A percentile compares a stretch with the other conserved stretches of the same genome.
Evolutionary conservation across 2,329 filamentous ascomycete genomes (phyloP).

Genomic region (Corynespora cassiicola): DNA sequence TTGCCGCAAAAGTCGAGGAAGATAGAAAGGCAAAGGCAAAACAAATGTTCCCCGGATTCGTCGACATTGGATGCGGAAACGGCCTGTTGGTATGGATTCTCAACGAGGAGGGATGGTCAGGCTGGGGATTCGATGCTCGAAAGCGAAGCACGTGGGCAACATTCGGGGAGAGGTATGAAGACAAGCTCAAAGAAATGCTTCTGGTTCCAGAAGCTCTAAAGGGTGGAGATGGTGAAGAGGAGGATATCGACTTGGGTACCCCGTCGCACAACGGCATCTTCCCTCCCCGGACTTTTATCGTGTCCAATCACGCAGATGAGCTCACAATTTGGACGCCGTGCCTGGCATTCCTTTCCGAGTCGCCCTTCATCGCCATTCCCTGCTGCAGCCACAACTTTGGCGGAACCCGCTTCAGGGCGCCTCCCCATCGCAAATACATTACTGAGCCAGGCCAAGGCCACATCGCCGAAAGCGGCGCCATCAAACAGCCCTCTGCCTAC

Average conservation of each 20-base stretch:
- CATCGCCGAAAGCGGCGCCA: constrained; percentile 15
- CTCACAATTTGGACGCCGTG: constrained; percentile 95
- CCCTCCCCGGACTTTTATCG: constrained; percentile 79
- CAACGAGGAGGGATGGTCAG: constrained; percentile 77
- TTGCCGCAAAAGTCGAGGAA: constrained; percentile 4
- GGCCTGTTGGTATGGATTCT: constrained; percentile 88
- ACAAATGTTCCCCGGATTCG: constrained; percentile 78
- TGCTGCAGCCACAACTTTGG: constrained; percentile 91
- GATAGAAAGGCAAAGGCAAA: constrained; percentile 17
- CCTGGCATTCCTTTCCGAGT: constrained; percentile 75
- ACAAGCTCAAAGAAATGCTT: constrained; percentile 63
- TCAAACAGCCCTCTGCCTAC: constrained; percentile 71
- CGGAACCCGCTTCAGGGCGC: constrained; percentile 75
- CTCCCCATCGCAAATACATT: constrained; percentile 24
- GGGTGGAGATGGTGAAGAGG: background rate
- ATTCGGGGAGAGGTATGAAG: constrained; percentile 63
- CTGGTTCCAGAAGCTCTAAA: constrained; percentile 63
- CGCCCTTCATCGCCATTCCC: constrained; percentile 90
- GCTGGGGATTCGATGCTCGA: constrained; percentile 94
- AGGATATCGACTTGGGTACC: background rate
- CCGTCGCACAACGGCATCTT: constrained; percentile 69
- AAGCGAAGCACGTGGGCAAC: constrained; percentile 81
- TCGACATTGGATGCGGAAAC: constrained; percentile 96
- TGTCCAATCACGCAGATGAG: constrained; percentile 97
- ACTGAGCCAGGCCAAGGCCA: too few relatives aligned